Evolutionary conservation across 257 asterid genomes (phyloP).

Genomic region (Ilex asprella): DNA sequence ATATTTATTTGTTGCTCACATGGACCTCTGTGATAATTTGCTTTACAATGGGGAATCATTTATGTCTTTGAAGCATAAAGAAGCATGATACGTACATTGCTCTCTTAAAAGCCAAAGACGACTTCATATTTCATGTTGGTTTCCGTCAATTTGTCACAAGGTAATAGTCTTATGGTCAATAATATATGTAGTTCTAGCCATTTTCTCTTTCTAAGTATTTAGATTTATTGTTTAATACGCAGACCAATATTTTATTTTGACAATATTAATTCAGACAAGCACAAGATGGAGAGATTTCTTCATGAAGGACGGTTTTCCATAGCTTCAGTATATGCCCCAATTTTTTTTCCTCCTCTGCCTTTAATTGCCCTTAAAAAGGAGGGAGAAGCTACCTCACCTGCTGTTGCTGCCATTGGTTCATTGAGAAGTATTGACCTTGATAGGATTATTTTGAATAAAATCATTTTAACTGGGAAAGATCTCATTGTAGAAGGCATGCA

Average conservation of each 20-base stretch:
- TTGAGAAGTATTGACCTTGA: conserved; percentile 74
- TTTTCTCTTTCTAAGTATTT: too few species aligned
- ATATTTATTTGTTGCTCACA: conserved; percentile 1
- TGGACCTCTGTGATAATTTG: conserved; percentile 7
- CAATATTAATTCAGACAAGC: conserved; percentile 64
- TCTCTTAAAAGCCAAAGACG: too few species aligned
- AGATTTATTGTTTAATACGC: too few species aligned
- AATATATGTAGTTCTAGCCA: too few species aligned
- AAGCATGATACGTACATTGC: too few species aligned
- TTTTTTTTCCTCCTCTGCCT: conserved; percentile 72
- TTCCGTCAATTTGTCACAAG: too few species aligned
- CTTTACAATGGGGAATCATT: conserved; percentile 9
- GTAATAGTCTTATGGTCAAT: too few species aligned
- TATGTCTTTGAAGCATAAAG: conserved; percentile 47
- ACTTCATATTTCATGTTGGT: too few species aligned
- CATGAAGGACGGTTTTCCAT: conserved; percentile 79
- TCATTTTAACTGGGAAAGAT: conserved; percentile 84
- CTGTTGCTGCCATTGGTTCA: conserved; percentile 83
- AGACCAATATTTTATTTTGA: conserved; percentile 89
- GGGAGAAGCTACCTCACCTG: conserved; percentile 48
- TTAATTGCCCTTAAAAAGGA: conserved; percentile 62
- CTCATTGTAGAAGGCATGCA: too few species aligned
- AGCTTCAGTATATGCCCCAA: conserved; percentile 88
- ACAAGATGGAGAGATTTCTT: conserved; percentile 98
- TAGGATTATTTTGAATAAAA: conserved; percentile 78